phyloP scores from a whole-genome alignment of 1,284 basidiomycete species.

The Ustilago tritici region DNA sequence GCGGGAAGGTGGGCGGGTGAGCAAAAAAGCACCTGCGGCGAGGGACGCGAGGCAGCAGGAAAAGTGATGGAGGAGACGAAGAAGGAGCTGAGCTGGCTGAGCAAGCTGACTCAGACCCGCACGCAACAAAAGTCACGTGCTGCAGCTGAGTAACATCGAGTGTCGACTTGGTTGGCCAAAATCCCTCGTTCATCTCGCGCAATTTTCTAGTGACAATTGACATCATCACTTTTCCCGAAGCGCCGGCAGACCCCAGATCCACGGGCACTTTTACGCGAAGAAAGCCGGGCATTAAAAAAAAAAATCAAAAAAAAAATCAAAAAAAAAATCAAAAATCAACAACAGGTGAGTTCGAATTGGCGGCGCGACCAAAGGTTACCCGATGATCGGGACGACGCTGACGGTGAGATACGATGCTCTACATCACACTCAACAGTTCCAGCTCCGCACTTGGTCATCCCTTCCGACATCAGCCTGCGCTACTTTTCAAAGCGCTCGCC shows the following conservation, averaged over 20 bases:
- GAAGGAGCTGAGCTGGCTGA: too few relatives aligned
- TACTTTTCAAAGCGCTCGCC: too few relatives aligned
- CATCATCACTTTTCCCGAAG: conserved; percentile 1
- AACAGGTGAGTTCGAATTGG: too few relatives aligned
- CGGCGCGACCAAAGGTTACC: not conserved
- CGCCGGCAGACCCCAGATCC: not conserved
- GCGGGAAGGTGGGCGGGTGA: too few relatives aligned
- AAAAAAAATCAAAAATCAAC: too few relatives aligned
- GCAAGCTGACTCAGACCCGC: too few relatives aligned
- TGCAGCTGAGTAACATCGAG: not conserved
- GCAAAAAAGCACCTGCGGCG: too few relatives aligned
- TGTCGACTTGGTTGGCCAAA: not conserved
- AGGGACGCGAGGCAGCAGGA: too few relatives aligned
- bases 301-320: not conserved
- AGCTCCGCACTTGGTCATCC: not conserved
- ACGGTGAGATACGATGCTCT: not conserved
- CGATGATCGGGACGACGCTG: not conserved
- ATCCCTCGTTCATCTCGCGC: not conserved
- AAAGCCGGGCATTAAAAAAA: not conserved
- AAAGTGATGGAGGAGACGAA: too few relatives aligned
- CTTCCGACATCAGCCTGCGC: too few relatives aligned
- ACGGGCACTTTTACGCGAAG: not conserved
- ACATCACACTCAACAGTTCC: not conserved
- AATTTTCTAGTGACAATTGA: not conserved
- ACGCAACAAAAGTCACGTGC: too few relatives aligned